Conservation (phyloP, 2,329 filamentous ascomycete species). For the Aureobasidium melanogenum region DNA sequence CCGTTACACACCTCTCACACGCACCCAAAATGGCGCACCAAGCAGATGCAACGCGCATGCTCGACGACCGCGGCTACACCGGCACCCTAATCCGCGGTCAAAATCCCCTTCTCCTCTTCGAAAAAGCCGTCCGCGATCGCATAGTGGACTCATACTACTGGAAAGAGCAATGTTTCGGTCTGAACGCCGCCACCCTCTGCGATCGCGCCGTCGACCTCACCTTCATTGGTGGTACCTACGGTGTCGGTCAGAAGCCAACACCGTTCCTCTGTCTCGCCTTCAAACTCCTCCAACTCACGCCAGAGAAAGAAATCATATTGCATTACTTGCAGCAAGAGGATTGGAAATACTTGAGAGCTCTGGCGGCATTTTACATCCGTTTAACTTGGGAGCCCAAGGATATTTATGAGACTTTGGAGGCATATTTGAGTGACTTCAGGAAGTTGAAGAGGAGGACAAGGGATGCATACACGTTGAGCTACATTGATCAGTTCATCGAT, state of each 20-base stretch:
- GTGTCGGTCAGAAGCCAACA: conserved; percentile 73
- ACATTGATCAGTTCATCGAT: conserved; percentile 88
- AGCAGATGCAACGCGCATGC: conserved; percentile 66
- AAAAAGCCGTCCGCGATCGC: conserved; percentile 89
- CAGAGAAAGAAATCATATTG: conserved; percentile 65
- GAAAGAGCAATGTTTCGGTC: conserved; percentile 96
- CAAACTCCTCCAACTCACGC: conserved; percentile 84
- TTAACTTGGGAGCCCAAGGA: conserved; percentile 75
- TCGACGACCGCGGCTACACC: conserved; percentile 81
- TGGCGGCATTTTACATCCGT: conserved; percentile 89
- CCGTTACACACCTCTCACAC: not conserved
- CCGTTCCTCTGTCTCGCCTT: conserved; percentile 92
- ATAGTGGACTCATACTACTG: conserved; percentile 95
- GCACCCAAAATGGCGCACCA: conserved; percentile 46
- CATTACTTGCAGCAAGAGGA: conserved; percentile 69
- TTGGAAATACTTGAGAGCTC: conserved; percentile 72
- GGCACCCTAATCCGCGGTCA: conserved; percentile 75
- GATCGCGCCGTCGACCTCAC: conserved; percentile 79
- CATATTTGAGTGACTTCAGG: conserved; percentile 68
- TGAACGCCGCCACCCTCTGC: conserved; percentile 73
- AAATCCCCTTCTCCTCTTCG: conserved; percentile 91
- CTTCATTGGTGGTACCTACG: conserved; percentile 83
- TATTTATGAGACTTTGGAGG: conserved; percentile 73
- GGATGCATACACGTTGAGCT: conserved; percentile 65
- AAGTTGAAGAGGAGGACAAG: conserved; percentile 74